phyloP scores from a whole-genome alignment of 257 asterid genomes.

The Salvia splendens region DNA sequence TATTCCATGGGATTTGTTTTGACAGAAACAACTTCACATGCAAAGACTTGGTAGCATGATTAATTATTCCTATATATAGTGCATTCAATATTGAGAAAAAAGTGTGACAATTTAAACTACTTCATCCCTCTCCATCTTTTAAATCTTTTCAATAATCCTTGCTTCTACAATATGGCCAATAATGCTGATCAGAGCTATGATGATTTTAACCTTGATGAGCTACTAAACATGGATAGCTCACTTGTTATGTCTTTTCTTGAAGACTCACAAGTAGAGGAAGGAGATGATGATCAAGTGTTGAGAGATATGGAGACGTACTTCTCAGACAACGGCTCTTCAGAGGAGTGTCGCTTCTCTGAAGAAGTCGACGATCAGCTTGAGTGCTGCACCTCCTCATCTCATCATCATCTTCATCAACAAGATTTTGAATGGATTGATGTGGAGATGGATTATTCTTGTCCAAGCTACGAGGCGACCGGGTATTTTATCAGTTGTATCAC shows the following conservation, averaged over 20 bases:
- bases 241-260: slow-evolving; percentile 46
- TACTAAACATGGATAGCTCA: slow-evolving; percentile 31
- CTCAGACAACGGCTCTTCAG: slow-evolving; percentile 5
- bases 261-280: slow-evolving; percentile 34
- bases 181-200: slow-evolving; percentile 22
- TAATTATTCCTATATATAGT: slow-evolving; percentile 26
- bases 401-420: slow-evolving; percentile 19
- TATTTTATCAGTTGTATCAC: slow-evolving; percentile 18
- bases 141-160: background rate
- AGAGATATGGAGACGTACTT: background rate
- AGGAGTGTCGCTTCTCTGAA: slow-evolving; percentile 28
- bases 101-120: background rate
- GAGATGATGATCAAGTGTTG: slow-evolving; percentile 37
- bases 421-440: slow-evolving; percentile 37
- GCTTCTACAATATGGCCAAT: slow-evolving; percentile 21
- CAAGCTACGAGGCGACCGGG: slow-evolving; percentile 5
- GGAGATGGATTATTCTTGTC: slow-evolving; percentile 31
- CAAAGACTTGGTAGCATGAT: background rate
- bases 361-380: slow-evolving; percentile 25
- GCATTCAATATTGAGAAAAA: slow-evolving; percentile 20
- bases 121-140: background rate
- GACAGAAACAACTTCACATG: slow-evolving; percentile 15
- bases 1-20: too few relatives aligned
- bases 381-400: slow-evolving; percentile 36
- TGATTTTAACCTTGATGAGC: slow-evolving; percentile 37